Evolutionary conservation across 1,284 basidiomycete species (phyloP).

Genomic region (Trichosporon ovoides): DNA sequence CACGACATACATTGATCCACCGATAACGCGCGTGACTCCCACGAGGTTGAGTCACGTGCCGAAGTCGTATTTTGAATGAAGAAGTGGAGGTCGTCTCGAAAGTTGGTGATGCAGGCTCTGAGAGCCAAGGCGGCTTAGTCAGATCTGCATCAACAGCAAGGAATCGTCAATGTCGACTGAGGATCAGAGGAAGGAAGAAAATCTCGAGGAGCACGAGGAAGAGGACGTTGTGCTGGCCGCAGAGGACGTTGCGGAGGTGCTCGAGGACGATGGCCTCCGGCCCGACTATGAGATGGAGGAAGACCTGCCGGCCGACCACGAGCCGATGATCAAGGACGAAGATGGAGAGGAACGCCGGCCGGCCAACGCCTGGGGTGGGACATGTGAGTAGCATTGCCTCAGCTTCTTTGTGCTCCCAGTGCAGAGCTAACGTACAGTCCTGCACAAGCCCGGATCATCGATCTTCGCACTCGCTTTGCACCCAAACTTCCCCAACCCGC

Average conservation of each 20-base stretch:
- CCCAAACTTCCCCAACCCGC: constrained; percentile 63
- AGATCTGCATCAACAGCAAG: not conserved
- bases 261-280: constrained; percentile 56
- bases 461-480: constrained; percentile 84
- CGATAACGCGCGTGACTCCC: not conserved
- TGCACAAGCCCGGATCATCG: constrained; percentile 52
- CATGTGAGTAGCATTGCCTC: constrained; percentile 21
- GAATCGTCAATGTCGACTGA: not conserved
- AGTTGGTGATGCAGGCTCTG: not conserved
- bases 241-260: constrained; percentile 32
- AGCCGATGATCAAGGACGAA: constrained; percentile 28
- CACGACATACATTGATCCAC: not conserved
- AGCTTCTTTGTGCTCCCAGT: too few relatives aligned
- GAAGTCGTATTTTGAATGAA: not conserved
- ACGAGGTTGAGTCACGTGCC: not conserved
- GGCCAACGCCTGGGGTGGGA: constrained; percentile 27
- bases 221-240: constrained; percentile 13
- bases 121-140: not conserved
- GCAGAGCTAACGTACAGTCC: constrained; percentile 32
- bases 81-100: constrained; percentile 4
- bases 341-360: constrained; percentile 16
- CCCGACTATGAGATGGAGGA: constrained; percentile 53
- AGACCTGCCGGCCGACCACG: constrained; percentile 36
- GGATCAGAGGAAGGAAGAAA: not conserved
- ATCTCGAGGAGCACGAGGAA: constrained; percentile 8